phyloP scores from a whole-genome alignment of 2,329 filamentous ascomycete genomes.

The Fusarium citri region DNA sequence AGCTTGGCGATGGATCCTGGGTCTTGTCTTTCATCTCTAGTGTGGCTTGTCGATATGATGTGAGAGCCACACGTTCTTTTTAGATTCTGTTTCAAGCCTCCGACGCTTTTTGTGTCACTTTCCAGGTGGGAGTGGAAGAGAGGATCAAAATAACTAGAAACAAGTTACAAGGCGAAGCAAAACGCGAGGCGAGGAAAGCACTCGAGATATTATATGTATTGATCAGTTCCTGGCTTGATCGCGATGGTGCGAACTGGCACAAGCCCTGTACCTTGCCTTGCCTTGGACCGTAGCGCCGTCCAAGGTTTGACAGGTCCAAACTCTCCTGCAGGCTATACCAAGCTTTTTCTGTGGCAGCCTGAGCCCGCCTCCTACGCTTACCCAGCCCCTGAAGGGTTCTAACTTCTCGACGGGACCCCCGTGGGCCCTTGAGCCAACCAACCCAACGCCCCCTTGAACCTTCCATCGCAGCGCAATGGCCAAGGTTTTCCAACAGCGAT shows the following conservation, averaged over 20 bases:
- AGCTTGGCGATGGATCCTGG: background rate
- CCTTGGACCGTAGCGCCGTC: background rate
- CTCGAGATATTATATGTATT: background rate
- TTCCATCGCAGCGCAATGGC: background rate
- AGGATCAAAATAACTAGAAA: background rate
- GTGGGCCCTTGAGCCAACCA: background rate
- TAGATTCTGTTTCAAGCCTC: slow-evolving; percentile 21
- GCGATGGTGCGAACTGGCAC: slow-evolving; percentile 1
- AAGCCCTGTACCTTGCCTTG: background rate
- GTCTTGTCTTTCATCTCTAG: slow-evolving; percentile 7
- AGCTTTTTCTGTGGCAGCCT: slow-evolving; percentile 2
- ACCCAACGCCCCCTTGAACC: background rate
- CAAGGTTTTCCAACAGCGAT: background rate
- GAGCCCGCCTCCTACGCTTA: slow-evolving; percentile 1
- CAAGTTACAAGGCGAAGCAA: background rate
- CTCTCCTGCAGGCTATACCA: slow-evolving; percentile 7
- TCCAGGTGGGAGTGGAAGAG: background rate
- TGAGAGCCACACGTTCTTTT: slow-evolving; percentile 17
- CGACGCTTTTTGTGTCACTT: slow-evolving; percentile 10
- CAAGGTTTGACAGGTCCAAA: slow-evolving; percentile 4
- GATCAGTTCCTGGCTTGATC: background rate
- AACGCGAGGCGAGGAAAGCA: background rate
- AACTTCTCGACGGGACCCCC: background rate
- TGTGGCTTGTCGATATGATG: slow-evolving; percentile 12
- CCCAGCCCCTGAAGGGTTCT: background rate